Conservation (phyloP, 257 asterid species). For the Rhazya stricta region DNA sequence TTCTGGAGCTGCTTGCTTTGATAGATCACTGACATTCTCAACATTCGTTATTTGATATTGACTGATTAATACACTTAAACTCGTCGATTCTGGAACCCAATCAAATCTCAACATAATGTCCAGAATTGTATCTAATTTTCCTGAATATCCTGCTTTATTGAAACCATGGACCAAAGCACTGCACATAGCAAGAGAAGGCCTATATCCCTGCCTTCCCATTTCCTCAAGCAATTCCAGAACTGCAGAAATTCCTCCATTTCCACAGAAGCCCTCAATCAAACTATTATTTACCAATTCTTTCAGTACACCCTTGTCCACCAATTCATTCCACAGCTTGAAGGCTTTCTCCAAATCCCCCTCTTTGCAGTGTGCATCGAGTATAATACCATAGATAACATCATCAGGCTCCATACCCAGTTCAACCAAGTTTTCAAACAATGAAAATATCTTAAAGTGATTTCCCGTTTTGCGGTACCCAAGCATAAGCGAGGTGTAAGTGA, state of each 20-base stretch:
- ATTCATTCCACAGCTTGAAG: constrained; percentile 51
- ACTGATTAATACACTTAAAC: constrained; percentile 38
- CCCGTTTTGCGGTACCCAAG: constrained; percentile 68
- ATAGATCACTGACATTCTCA: constrained; percentile 19
- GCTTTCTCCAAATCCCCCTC: constrained; percentile 55
- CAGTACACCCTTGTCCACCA: constrained; percentile 52
- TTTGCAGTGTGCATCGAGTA: constrained; percentile 52
- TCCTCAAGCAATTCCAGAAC: constrained; percentile 43
- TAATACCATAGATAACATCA: constrained; percentile 47
- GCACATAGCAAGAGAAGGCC: constrained; percentile 53
- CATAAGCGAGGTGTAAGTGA: constrained; percentile 65
- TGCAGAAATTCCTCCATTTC: constrained; percentile 41
- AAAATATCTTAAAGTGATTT: constrained; percentile 53
- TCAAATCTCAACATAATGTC: constrained; percentile 52
- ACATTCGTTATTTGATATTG: constrained; percentile 27
- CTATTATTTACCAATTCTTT: constrained; percentile 49
- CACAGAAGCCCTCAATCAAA: constrained; percentile 46
- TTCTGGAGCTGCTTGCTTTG: constrained; percentile 31
- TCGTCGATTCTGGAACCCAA: constrained; percentile 55
- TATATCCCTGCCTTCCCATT: constrained; percentile 58
- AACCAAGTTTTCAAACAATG: constrained; percentile 53
- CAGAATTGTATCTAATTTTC: constrained; percentile 38
- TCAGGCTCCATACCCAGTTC: constrained; percentile 70
- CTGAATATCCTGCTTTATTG: constrained; percentile 53
- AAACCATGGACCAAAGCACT: constrained; percentile 53